A percentile compares a stretch with the other conserved stretches of the same genome.
These are phyloP conservation scores for Linaria vulgaris DNA, from an alignment of 257 asterid genomes.

Conservation along the genomic window DNA sequence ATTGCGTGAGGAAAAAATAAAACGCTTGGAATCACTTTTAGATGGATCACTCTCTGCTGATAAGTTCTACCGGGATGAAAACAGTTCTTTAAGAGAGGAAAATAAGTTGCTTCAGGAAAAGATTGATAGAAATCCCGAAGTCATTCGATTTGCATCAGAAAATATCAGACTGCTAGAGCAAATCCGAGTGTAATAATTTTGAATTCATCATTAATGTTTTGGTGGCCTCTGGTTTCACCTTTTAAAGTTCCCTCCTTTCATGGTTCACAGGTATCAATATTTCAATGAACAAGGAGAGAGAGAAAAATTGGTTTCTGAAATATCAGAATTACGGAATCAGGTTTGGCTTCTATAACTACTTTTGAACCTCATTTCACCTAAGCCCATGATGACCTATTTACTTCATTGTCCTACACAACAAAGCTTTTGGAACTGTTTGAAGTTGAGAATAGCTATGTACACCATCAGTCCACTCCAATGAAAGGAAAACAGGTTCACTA, in stretches of 20 bases:
- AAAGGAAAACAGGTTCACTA: slow-evolving; percentile 38
- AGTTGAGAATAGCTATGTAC: slow-evolving; percentile 28
- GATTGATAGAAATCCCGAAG: slow-evolving; percentile 43
- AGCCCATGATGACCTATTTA: slow-evolving; percentile 23
- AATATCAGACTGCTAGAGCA: slow-evolving; percentile 50
- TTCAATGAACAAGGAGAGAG: slow-evolving; percentile 52
- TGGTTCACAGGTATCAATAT: slow-evolving; percentile 47
- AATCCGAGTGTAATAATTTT: slow-evolving; percentile 43
- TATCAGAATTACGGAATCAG: slow-evolving; percentile 55
- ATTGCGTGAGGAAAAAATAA: slow-evolving; percentile 57
- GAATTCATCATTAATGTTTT: slow-evolving; percentile 15
- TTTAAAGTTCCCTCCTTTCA: slow-evolving; percentile 16
- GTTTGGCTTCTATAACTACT: slow-evolving; percentile 26
- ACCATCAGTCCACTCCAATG: slow-evolving; percentile 28
- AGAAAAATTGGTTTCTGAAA: slow-evolving; percentile 49
- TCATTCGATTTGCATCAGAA: slow-evolving; percentile 40
- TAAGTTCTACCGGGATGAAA: slow-evolving; percentile 47
- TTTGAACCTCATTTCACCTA: background rate
- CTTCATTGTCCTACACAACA: slow-evolving; percentile 20
- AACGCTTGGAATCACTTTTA: slow-evolving; percentile 47
- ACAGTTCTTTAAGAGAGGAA: slow-evolving; percentile 54
- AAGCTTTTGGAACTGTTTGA: slow-evolving; percentile 45
- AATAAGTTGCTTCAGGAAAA: slow-evolving; percentile 47
- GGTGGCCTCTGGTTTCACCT: slow-evolving; percentile 10
- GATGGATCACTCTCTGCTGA: slow-evolving; percentile 53